A percentile compares a stretch with the other conserved stretches of the same genome.
Evolutionary conservation across 495 filamentous ascomycete genomes (phyloP).

Genomic region (Venustampulla echinocandica): DNA sequence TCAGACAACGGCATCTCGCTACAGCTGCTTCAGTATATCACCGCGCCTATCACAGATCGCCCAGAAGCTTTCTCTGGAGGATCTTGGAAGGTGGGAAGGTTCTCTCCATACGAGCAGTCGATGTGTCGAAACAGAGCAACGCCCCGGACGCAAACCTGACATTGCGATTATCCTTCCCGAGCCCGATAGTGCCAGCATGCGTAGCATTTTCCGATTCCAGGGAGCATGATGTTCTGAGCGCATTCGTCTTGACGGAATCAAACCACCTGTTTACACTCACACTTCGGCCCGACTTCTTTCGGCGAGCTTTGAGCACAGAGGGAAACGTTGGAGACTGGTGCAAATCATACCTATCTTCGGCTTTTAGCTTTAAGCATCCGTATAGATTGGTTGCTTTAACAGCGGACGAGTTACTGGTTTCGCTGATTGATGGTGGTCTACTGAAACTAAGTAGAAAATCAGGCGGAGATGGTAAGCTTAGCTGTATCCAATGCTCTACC

Average conservation of each 20-base stretch:
- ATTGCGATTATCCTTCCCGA: constrained; percentile 67
- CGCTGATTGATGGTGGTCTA: constrained; percentile 75
- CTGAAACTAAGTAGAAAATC: constrained; percentile 59
- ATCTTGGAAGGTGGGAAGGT: constrained; percentile 72
- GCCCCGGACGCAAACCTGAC: constrained; percentile 61
- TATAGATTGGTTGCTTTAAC: constrained; percentile 72
- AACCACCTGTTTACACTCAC: constrained; percentile 74
- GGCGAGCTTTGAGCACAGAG: constrained; percentile 55
- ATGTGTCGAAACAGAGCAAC: constrained; percentile 62
- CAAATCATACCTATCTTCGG: constrained; percentile 59
- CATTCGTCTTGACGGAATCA: constrained; percentile 70
- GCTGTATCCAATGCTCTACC: constrained; percentile 7
- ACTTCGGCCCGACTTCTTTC: constrained; percentile 73
- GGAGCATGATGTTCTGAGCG: constrained; percentile 66
- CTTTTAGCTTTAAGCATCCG: constrained; percentile 68
- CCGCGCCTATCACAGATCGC: constrained; percentile 61
- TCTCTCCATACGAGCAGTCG: constrained; percentile 73
- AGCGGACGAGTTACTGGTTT: constrained; percentile 63
- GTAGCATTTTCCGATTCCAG: constrained; percentile 73
- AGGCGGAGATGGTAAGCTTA: constrained; percentile 54
- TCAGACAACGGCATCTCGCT: constrained; percentile 62
- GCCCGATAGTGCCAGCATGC: constrained; percentile 59
- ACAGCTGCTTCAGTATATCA: constrained; percentile 78
- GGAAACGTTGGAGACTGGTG: constrained; percentile 65
- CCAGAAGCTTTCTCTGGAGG: constrained; percentile 83